These are phyloP conservation scores for Pythium plurisporium DNA, from an alignment of 352 stramenopile genomes.

Conservation along the genomic window DNA sequence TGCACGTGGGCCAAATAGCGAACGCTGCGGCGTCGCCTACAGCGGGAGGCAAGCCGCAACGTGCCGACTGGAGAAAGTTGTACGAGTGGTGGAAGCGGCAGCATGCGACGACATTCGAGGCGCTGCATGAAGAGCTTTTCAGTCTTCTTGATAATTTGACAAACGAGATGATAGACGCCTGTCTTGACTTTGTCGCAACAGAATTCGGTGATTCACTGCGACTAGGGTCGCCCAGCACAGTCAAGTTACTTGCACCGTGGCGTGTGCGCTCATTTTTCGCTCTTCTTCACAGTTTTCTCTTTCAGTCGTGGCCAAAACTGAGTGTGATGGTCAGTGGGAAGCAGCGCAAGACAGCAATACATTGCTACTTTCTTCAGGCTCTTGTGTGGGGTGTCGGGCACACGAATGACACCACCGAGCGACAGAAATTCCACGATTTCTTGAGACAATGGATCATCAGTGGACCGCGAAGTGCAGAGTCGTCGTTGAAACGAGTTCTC, in stretches of 20 bases:
- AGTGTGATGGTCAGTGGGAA: conserved; percentile 53
- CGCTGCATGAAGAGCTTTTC: conserved; percentile 34
- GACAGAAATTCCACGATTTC: conserved; percentile 61
- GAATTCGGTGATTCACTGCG: conserved; percentile 33
- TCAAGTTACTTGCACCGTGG: conserved; percentile 1
- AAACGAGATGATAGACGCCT: conserved; percentile 36
- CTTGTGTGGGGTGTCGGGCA: conserved; percentile 69
- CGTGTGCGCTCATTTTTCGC: conserved; percentile 28
- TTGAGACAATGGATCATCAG: conserved; percentile 52
- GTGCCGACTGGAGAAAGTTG: conserved; percentile 21
- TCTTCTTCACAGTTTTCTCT: conserved; percentile 49
- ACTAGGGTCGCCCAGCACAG: neutral
- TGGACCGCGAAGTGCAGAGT: conserved; percentile 39
- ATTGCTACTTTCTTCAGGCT: conserved; percentile 67
- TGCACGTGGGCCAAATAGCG: conserved; percentile 22
- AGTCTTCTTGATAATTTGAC: conserved; percentile 35
- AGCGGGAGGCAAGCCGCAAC: neutral
- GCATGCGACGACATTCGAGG: conserved; percentile 25
- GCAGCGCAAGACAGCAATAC: conserved; percentile 47
- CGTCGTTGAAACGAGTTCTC: conserved; percentile 49
- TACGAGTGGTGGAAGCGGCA: conserved; percentile 47
- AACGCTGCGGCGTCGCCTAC: neutral
- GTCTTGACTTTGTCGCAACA: conserved; percentile 35
- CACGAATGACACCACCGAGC: conserved; percentile 39
- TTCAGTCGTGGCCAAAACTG: conserved; percentile 53